These are phyloP conservation scores for Fusarium sp. DNA, from an alignment of 2,329 filamentous ascomycete species.

Conservation along the genomic window DNA sequence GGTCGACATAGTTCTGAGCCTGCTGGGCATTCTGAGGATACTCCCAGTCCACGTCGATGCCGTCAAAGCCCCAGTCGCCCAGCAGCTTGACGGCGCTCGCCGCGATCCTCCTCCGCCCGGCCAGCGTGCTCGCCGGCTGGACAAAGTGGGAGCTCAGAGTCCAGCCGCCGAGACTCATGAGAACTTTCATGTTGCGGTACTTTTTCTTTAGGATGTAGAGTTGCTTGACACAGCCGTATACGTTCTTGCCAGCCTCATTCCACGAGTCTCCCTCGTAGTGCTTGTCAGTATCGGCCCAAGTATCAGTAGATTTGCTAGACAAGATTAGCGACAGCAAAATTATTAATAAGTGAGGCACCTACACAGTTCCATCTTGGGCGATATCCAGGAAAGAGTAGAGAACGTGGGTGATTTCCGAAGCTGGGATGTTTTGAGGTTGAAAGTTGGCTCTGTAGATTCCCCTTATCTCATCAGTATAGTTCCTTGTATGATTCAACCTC, in stretches of 20 bases:
- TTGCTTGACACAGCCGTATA: constrained; percentile 83
- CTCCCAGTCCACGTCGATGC: constrained; percentile 69
- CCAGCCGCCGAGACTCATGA: constrained; percentile 88
- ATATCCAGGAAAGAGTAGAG: constrained; percentile 69
- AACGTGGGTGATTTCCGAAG: constrained; percentile 77
- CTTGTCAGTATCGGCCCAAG: constrained; percentile 67
- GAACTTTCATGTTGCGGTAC: constrained; percentile 79
- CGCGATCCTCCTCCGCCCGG: constrained; percentile 74
- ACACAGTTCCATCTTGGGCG: constrained; percentile 57
- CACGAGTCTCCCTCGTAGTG: constrained; percentile 73
- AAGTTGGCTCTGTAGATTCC: constrained; percentile 78
- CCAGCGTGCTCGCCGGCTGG: constrained; percentile 68
- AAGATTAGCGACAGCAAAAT: not conserved
- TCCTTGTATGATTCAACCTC: constrained; percentile 12
- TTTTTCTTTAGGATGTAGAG: constrained; percentile 79
- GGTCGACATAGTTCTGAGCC: constrained; percentile 43
- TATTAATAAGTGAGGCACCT: constrained; percentile 35
- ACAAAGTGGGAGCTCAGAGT: constrained; percentile 69
- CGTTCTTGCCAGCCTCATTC: constrained; percentile 69
- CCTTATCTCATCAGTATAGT: constrained; percentile 53
- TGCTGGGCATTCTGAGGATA: constrained; percentile 56
- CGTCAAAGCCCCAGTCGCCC: constrained; percentile 72
- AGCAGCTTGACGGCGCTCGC: constrained; percentile 74
- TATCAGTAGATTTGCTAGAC: constrained; percentile 43
- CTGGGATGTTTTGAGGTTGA: constrained; percentile 75